Percentiles rank a stretch among this genome's conserved stretches.
Evolutionary conservation across 768 basidiomycete genomes (phyloP).

Genomic region (Mycena indigotica): DNA sequence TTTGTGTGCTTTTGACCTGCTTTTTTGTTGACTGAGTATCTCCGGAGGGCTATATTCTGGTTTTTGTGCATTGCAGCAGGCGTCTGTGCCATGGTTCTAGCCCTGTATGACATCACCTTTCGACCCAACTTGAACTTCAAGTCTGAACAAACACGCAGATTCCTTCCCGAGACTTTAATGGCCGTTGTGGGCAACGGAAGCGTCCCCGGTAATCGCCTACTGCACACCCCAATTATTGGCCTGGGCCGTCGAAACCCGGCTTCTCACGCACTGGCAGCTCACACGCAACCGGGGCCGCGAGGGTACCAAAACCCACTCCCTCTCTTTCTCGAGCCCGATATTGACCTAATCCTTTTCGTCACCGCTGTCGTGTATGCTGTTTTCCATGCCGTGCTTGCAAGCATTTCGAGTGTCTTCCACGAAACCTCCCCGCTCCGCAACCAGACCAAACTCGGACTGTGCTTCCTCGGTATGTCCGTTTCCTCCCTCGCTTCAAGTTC

Average conservation of each 20-base stretch:
- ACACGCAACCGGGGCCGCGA: slow-evolving; percentile 31
- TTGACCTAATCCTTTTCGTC: slow-evolving; percentile 51
- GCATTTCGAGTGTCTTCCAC: slow-evolving; percentile 63
- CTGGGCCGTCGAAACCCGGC: slow-evolving; percentile 30
- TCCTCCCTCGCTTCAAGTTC: no score
- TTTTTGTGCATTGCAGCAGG: slow-evolving; percentile 55
- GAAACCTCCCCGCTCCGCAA: slow-evolving; percentile 60
- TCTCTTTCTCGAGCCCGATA: slow-evolving; percentile 57
- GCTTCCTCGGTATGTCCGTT: slow-evolving; percentile 53
- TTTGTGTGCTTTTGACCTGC: not conserved
- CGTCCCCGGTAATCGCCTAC: slow-evolving; percentile 38
- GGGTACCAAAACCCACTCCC: slow-evolving; percentile 54
- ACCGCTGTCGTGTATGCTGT: slow-evolving; percentile 56
- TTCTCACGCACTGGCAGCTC: slow-evolving; percentile 23
- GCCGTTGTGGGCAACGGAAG: slow-evolving; percentile 56
- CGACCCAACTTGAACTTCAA: slow-evolving; percentile 34
- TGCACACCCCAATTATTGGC: slow-evolving; percentile 48
- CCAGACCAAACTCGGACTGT: slow-evolving; percentile 72
- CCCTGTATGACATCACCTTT: slow-evolving; percentile 45
- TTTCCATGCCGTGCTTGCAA: slow-evolving; percentile 62
- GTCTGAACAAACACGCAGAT: no score
- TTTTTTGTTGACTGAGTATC: slow-evolving; percentile 1
- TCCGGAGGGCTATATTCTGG: slow-evolving; percentile 59
- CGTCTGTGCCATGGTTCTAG: slow-evolving; percentile 46
- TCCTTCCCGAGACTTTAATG: slow-evolving; percentile 57